Evolutionary conservation across 2,329 filamentous ascomycete species (phyloP), one percentile per base, ranked within the genome.

Genomic region (Penicillium sp.): DNA sequence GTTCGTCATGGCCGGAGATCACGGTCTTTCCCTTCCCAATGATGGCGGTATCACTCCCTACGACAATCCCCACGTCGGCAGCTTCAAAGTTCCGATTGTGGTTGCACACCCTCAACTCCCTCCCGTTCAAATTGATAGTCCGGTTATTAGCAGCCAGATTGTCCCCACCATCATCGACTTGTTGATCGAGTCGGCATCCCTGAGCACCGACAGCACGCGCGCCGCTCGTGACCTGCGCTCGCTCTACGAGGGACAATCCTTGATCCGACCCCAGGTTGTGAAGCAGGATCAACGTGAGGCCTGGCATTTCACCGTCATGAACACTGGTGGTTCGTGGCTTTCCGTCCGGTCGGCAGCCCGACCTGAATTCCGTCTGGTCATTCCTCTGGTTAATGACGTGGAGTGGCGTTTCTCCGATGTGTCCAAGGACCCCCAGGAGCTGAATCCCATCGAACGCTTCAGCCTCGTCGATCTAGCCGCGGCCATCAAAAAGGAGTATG

Each of bases 301-400:
- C 42, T 68, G 65, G 65, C 65, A 68, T 33, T 67, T 68, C 53
- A 67, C 62, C 12, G 64, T 64, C 22, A 66, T 68, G 62, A 68
- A 68, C 52, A 65, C 65, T 0, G 65, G 65, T n/a, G 63, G 63
- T 1, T 59, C 64, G 0, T 64, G 63, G 63, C 55, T 68, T 3
- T 59, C 62, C 0, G 49, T 68, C 16, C 65, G 65, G 1, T 67
- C 64, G 3, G 65, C 64, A 6, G 62, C 61, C 3, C 50, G 51
- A 10, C 64, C 63, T 0, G 49, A 53, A 13, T 66, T 57, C 46
- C 62, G 65, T 2, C 52, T 68, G 3, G 64, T 67, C 10, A 61
- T 68, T 16, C 65, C 65, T 2, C 53, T 68, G 2, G 57, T 66
- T 10, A 58, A 60, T 37, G 64, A 66, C 14, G 56, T 67, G 4